Evolutionary conservation across 2,329 filamentous ascomycete genomes (phyloP).

Genomic region (Aspergillus texensis): DNA sequence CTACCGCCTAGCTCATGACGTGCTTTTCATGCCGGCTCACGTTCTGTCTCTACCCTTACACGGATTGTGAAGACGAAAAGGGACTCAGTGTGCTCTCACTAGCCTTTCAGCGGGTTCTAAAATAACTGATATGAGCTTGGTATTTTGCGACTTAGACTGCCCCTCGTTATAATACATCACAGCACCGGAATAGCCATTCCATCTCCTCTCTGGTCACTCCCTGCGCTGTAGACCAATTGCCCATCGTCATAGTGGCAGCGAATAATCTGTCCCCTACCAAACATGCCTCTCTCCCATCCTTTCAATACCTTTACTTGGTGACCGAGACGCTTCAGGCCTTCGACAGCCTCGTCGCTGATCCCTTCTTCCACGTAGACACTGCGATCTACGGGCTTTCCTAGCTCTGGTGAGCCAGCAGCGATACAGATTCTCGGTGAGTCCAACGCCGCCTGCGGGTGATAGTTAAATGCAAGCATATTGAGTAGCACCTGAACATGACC

Average conservation of each 20-base stretch:
- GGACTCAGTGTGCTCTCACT: no score
- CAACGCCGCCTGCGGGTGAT: conserved; percentile 83
- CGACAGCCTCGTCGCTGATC: conserved; percentile 67
- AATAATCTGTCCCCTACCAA: conserved; percentile 87
- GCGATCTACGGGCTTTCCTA: conserved; percentile 60
- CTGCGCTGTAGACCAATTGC: conserved; percentile 77
- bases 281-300: conserved; percentile 68
- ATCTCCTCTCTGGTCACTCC: conserved; percentile 86
- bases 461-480: conserved; percentile 80
- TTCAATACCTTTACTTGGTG: conserved; percentile 71
- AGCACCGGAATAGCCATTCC: conserved; percentile 64
- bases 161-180: conserved; percentile 5
- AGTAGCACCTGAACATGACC: conserved; percentile 92
- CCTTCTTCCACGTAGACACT: conserved; percentile 82
- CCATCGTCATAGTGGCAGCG: conserved; percentile 76
- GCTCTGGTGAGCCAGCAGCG: conserved; percentile 69
- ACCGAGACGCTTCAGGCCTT: conserved; percentile 69
- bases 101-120: no score
- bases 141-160: no score
- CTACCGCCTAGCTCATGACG: no score
- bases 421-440: conserved; percentile 93
- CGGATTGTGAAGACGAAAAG: no score
- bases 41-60: no score
- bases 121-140: no score
- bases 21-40: no score